These are phyloP conservation scores for Picea abies DNA, from an alignment of 83 land plant species.

Conservation along the genomic window DNA sequence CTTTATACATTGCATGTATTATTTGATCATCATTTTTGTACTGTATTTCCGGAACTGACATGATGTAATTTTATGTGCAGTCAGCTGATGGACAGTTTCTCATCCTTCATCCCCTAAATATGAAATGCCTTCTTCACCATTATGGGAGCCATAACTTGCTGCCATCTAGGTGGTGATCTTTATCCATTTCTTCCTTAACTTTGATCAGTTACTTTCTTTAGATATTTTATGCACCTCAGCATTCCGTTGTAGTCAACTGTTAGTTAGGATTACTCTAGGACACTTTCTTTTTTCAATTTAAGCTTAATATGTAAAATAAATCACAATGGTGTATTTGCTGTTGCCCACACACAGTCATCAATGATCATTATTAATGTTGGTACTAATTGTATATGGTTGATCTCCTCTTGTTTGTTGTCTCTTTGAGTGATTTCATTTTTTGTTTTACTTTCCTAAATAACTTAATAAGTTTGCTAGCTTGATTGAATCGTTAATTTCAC, in stretches of 20 bases:
- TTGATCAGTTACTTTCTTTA: too few species aligned
- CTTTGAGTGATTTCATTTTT: too few species aligned
- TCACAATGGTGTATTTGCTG: too few species aligned
- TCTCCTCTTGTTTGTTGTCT: too few species aligned
- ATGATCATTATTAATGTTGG: too few species aligned
- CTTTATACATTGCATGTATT: background rate
- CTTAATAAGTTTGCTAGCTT: too few species aligned
- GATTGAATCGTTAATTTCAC: too few species aligned
- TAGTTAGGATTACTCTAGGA: background rate
- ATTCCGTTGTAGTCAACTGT: background rate
- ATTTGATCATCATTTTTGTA: background rate
- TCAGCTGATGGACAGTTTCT: constrained; percentile 87
- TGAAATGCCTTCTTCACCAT: constrained; percentile 93
- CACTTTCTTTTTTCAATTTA: background rate
- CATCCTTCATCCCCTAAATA: constrained; percentile 91
- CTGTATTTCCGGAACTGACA: background rate
- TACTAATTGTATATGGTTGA: too few species aligned
- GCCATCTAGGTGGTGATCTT: constrained; percentile 67
- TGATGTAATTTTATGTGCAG: constrained; percentile 36
- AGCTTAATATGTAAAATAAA: background rate
- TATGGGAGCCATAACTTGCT: constrained; percentile 73
- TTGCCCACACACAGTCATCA: too few species aligned
- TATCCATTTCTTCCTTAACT: background rate
- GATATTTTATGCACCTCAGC: background rate
- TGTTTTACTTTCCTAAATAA: too few species aligned